A percentile compares a stretch with the other conserved stretches of the same genome.
Evolutionary conservation across 768 basidiomycete species (phyloP).

Genomic region (Suillus sp.): DNA sequence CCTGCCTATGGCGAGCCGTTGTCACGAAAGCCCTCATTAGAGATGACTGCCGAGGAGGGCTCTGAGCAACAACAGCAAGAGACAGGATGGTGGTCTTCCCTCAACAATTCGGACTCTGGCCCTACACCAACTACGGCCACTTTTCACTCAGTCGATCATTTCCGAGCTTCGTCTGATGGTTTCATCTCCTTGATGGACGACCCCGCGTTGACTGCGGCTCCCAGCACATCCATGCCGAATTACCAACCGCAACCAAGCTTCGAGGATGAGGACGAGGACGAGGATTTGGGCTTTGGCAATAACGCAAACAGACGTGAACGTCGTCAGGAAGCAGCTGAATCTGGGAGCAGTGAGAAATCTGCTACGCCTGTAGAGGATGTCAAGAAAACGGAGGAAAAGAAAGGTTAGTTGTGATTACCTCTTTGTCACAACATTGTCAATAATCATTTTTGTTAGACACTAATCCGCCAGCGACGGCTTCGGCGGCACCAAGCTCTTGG

Average conservation of each 20-base stretch:
- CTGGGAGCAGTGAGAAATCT: conserved; percentile 27
- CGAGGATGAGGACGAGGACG: conserved; percentile 79
- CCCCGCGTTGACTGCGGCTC: conserved; percentile 44
- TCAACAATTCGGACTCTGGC: conserved; percentile 38
- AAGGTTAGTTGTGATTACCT: conserved; percentile 26
- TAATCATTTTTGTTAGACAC: conserved; percentile 13
- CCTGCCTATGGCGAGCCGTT: conserved; percentile 34
- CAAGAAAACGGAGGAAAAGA: conserved; percentile 29
- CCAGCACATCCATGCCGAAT: conserved; percentile 21
- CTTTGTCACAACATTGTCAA: background rate
- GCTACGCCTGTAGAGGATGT: conserved; percentile 22
- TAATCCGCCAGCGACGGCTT: conserved; percentile 23
- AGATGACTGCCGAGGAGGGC: conserved; percentile 32
- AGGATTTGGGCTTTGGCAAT: conserved; percentile 95
- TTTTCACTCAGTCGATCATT: conserved; percentile 58
- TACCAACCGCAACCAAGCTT: conserved; percentile 17
- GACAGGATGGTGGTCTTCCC: conserved; percentile 66
- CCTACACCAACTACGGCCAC: conserved; percentile 70
- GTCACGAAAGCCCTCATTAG: conserved; percentile 32
- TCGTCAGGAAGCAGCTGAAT: conserved; percentile 29
- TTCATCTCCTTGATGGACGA: conserved; percentile 86
- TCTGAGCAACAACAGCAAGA: conserved; percentile 42
- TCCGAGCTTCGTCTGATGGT: conserved; percentile 48
- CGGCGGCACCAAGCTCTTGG: conserved; percentile 63
- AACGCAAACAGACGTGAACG: conserved; percentile 43